phyloP scores from a whole-genome alignment of 495 filamentous ascomycete species.

The Lasiosphaeria miniovina region DNA sequence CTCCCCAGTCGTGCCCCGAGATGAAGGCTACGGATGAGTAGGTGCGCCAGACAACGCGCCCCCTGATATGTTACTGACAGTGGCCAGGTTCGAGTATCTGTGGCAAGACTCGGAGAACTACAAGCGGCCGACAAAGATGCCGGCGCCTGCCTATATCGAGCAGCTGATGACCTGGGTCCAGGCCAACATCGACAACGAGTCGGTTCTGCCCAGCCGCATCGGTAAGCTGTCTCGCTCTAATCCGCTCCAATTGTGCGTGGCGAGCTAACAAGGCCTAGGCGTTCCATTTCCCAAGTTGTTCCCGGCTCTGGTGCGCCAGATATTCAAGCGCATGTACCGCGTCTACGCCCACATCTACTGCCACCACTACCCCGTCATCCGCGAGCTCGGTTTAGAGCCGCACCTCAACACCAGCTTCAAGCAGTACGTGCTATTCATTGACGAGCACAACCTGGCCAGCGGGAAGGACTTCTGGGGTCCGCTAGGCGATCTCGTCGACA shows the following conservation, averaged over 20 bases:
- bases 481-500: conserved; percentile 93
- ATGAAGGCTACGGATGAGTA: conserved; percentile 99
- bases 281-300: conserved; percentile 96
- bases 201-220: conserved; percentile 88
- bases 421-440: conserved; percentile 96
- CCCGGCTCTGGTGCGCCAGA: conserved; percentile 77
- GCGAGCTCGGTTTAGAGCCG: conserved; percentile 91
- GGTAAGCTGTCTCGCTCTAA: conserved; percentile 47
- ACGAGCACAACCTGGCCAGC: conserved; percentile 83
- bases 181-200: conserved; percentile 90
- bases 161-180: conserved; percentile 97
- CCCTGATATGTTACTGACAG: conserved; percentile 10
- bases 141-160: conserved; percentile 94
- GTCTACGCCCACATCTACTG: conserved; percentile 99
- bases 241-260: neutral
- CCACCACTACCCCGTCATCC: conserved; percentile 96
- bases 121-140: conserved; percentile 96
- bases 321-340: conserved; percentile 97
- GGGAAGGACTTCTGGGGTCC: conserved; percentile 98
- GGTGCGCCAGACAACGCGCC: conserved; percentile 19
- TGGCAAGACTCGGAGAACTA: conserved; percentile 95
- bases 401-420: conserved; percentile 99
- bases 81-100: conserved; percentile 84
- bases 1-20: conserved; percentile 91
- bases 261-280: conserved; percentile 46